A percentile compares a stretch with the other conserved stretches of the same genome.
Conservation (phyloP, 306 rosid species). For the Castanea crenata region DNA sequence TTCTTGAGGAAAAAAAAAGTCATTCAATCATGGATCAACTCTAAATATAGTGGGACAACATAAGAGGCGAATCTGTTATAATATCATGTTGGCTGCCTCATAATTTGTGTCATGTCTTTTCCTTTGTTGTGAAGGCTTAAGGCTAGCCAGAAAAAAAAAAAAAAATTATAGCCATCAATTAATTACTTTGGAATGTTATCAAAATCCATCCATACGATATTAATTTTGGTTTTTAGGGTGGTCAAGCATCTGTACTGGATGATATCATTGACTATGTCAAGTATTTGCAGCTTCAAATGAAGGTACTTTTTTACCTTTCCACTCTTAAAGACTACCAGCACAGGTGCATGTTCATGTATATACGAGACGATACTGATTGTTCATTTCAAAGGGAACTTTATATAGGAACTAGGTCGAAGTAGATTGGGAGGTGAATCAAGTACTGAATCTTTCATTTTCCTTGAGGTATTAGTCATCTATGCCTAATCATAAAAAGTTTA, state of each 20-base stretch:
- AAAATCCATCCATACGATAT: slow-evolving; percentile 2
- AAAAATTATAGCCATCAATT: background rate
- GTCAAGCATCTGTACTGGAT: slow-evolving; percentile 61
- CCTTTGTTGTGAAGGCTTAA: background rate
- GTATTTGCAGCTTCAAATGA: slow-evolving; percentile 72
- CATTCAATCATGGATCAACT: background rate
- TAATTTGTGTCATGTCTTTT: background rate
- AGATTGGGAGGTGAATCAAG: slow-evolving; percentile 58
- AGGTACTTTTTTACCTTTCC: slow-evolving; percentile 38
- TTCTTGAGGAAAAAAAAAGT: background rate
- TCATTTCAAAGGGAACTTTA: slow-evolving; percentile 4
- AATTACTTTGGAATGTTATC: background rate
- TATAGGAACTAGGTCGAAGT: slow-evolving; percentile 65
- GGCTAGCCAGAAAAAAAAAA: no score
- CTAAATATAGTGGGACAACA: background rate
- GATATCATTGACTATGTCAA: slow-evolving; percentile 82
- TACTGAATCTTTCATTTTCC: slow-evolving; percentile 58
- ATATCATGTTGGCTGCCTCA: background rate
- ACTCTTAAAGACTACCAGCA: background rate
- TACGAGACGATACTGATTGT: background rate
- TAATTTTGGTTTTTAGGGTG: slow-evolving; percentile 51
- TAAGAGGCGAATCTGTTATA: background rate
- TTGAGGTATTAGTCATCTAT: slow-evolving; percentile 53
- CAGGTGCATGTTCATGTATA: background rate
- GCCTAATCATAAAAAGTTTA: background rate